These are phyloP conservation scores for Vitis hybrid DNA, from an alignment of 177 flowering plant genomes.

Conservation along the genomic window DNA sequence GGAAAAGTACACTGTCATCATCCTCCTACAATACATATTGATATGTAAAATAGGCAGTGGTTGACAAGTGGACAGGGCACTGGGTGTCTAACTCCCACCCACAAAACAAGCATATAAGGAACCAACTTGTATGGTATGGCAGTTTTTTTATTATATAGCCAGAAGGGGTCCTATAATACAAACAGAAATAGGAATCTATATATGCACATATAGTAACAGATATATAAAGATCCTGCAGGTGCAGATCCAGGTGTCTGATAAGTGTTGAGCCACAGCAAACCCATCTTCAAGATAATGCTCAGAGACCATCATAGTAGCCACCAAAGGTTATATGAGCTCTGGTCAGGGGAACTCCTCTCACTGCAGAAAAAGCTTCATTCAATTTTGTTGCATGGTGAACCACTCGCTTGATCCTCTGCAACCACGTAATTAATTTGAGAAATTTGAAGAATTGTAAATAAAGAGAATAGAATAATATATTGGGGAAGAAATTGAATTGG, in stretches of 20 bases:
- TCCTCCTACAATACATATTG: too few species aligned
- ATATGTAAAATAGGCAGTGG: too few species aligned
- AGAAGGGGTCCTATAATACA: neutral
- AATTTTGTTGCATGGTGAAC: conserved; percentile 44
- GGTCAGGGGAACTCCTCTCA: conserved; percentile 43
- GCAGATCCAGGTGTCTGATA: neutral
- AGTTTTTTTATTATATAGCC: neutral
- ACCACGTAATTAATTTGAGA: neutral
- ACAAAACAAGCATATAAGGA: too few species aligned
- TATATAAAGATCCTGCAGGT: neutral
- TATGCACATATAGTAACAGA: conserved; percentile 5
- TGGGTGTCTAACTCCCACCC: too few species aligned
- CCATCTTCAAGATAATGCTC: neutral
- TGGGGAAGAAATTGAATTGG: neutral
- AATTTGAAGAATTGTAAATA: neutral
- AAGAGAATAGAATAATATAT: neutral
- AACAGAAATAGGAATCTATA: conserved; percentile 12
- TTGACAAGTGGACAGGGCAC: too few species aligned
- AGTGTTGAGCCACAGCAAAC: neutral
- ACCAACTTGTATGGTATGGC: too few species aligned
- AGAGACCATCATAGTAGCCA: conserved; percentile 47
- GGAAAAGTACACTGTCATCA: too few species aligned
- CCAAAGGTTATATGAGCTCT: conserved; percentile 61
- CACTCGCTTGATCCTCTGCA: conserved; percentile 63
- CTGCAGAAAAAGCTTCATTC: conserved; percentile 55